Conservation (phyloP, 192 early-diverging fungal genomes). For the Backusella macrospora region DNA sequence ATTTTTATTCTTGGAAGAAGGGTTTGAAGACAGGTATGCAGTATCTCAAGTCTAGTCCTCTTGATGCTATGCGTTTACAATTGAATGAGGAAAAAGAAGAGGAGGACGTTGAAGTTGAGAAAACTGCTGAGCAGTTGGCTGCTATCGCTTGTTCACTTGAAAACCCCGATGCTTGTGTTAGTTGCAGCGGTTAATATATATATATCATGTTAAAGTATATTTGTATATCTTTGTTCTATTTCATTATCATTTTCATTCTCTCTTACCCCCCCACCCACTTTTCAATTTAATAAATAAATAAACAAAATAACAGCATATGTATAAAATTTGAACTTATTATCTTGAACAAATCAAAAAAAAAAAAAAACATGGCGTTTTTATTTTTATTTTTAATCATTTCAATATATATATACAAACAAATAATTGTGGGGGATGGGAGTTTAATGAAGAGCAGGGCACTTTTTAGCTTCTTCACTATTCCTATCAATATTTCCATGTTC, state of each 20-base stretch:
- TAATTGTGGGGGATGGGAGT: neutral
- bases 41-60: constrained; percentile 88
- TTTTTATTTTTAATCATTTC: no score
- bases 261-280: neutral
- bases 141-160: constrained; percentile 57
- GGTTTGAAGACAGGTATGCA: constrained; percentile 99
- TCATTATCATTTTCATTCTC: neutral
- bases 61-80: constrained; percentile 96
- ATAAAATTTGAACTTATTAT: neutral
- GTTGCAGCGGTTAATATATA: constrained; percentile 75
- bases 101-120: constrained; percentile 5
- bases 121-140: constrained; percentile 37
- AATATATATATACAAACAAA: neutral
- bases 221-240: neutral
- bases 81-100: constrained; percentile 76
- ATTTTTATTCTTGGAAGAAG: constrained; percentile 96
- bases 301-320: neutral
- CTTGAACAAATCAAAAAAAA: neutral
- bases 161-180: constrained; percentile 89
- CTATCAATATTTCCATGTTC: constrained; percentile 9
- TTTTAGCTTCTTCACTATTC: neutral
- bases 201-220: neutral
- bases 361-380: no score
- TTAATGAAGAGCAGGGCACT: constrained; percentile 14
- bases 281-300: constrained; percentile 2